These are phyloP conservation scores for Lentithecium fluviatile DNA, from an alignment of 495 filamentous ascomycete genomes.

Conservation along the genomic window DNA sequence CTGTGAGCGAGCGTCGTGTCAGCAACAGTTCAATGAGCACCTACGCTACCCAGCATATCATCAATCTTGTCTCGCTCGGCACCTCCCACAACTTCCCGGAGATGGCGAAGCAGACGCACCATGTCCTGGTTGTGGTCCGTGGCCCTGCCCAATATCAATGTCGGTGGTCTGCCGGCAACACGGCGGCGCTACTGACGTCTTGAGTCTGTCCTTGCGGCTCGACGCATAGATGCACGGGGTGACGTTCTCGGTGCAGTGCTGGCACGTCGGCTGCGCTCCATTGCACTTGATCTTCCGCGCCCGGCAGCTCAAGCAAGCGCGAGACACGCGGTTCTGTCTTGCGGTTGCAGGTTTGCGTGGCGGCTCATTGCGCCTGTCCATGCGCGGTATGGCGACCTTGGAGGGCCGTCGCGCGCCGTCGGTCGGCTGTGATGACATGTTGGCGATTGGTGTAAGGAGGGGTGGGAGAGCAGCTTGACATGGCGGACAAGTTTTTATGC, in stretches of 20 bases:
- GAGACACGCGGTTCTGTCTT: constrained; percentile 7
- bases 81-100: background rate
- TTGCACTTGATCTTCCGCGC: constrained; percentile 58
- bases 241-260: constrained; percentile 54
- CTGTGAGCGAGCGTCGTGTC: background rate
- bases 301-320: constrained; percentile 42
- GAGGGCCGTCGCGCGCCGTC: background rate
- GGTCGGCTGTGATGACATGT: background rate
- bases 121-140: constrained; percentile 27
- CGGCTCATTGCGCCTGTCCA: constrained; percentile 10
- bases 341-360: background rate
- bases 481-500: no score
- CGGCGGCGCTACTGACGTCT: constrained; percentile 32
- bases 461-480: background rate
- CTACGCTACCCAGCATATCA: constrained; percentile 27
- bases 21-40: background rate
- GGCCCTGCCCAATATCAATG: constrained; percentile 11
- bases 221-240: constrained; percentile 56
- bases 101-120: constrained; percentile 12
- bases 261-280: constrained; percentile 55
- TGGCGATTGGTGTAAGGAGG: no score
- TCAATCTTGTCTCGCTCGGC: constrained; percentile 12
- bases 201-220: constrained; percentile 53
- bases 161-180: background rate
- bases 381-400: constrained; percentile 31